Base-by-base conservation (phyloP, 1,284 basidiomycete species). In the Testicularia cyperi region DNA sequence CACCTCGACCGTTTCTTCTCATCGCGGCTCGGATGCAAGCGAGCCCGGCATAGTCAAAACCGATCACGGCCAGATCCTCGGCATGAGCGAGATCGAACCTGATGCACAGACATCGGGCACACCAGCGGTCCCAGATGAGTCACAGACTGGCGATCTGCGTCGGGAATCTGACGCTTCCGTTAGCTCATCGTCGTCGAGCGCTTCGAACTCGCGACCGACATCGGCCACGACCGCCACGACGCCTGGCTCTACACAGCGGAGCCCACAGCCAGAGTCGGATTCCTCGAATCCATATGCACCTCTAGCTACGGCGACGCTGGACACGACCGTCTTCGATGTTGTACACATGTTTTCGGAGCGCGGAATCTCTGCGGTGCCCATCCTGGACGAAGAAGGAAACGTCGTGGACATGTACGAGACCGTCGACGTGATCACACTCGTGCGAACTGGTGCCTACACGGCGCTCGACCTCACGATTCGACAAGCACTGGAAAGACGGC, bases 391-490 rank as follows among this genome's bases (percentile, higher is more conserved):
- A 46, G 84, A 92, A 4, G 95, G 94, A 8, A 84, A 92, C 45
- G 95, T 98, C 24, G 84, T 98, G 47, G 94, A 99, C 77, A 79
- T 99, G 32, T 99, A 98, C 77, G 95, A 99, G 79, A 96, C 94
- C 2, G 95, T 99, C 16, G 95, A 99, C 80, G 94, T 98, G 38
- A 95, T 98, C 61, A 70, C 68, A 9, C 62, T 77, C 4, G 90
- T 98, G 27, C 85, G 92, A n/a, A 83, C 91, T 13, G 92, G 92
- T 42, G 90, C 87, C 6, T 98, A 97, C 77, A 88, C 92, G 72
- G 86, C 89, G 4, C 83, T 99, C 3, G 94, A 97, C 78, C 81
- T 96, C 38, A 97, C 88, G n/a, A 91, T 99, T 65, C 85, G 85
- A 15, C 88, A 94, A 78, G 95, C 95, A 1, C 82, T 99, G 40